A percentile compares a stretch with the other conserved stretches of the same genome.
These are phyloP conservation scores for Noccaea caerulescens DNA, from an alignment of 345 rosid species.

Conservation along the genomic window DNA sequence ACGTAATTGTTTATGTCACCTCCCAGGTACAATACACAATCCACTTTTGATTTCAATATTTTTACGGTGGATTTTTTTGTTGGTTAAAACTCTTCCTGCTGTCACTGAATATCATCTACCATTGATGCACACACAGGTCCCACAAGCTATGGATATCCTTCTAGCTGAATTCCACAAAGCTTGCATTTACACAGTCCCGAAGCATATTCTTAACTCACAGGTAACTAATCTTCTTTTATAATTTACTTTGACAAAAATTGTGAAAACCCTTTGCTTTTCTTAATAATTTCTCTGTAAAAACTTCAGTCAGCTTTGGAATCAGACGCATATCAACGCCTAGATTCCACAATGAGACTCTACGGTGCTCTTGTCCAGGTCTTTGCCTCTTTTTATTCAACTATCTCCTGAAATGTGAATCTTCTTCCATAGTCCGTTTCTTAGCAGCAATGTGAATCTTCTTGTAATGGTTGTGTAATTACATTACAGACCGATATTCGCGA, in stretches of 20 bases:
- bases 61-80: not conserved
- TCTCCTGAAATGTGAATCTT: constrained; percentile 19
- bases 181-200: constrained; percentile 90
- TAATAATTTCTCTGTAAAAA: not conserved
- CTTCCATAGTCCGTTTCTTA: not conserved
- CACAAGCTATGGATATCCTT: constrained; percentile 77
- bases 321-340: constrained; percentile 63
- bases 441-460: constrained; percentile 14
- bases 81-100: not conserved
- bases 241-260: constrained; percentile 6
- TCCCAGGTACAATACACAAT: constrained; percentile 68
- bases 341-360: constrained; percentile 77
- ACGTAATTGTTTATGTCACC: constrained; percentile 70
- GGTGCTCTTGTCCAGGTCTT: constrained; percentile 92
- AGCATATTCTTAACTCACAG: constrained; percentile 70
- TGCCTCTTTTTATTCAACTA: not conserved
- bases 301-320: constrained; percentile 71
- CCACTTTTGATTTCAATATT: not conserved
- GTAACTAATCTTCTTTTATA: constrained; percentile 43
- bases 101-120: constrained; percentile 20
- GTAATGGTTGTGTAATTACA: constrained; percentile 33
- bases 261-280: not conserved
- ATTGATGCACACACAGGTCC: constrained; percentile 57
- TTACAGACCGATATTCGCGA: constrained; percentile 68
- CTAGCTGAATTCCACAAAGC: constrained; percentile 88